A percentile compares a stretch with the other conserved stretches of the same genome.
These are phyloP conservation scores for Gaeumannomyces tritici DNA, from an alignment of 2,329 filamentous ascomycete species.

Conservation along the genomic window DNA sequence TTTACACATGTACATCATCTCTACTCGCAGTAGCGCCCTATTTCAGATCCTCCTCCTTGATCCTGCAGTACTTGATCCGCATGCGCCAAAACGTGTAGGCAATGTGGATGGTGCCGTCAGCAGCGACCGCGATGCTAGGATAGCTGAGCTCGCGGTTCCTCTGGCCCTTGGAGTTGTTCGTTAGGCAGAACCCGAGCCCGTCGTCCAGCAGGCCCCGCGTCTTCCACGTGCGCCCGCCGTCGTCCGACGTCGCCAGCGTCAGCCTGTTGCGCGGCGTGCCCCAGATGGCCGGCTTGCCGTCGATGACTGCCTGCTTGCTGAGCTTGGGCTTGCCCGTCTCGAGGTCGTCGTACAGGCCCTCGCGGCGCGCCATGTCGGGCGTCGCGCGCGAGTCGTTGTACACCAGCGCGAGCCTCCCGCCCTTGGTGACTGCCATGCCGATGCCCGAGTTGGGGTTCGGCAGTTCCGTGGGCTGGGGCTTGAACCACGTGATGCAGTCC, in stretches of 20 bases:
- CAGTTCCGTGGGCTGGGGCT: conserved; percentile 21
- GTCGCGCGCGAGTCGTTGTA: conserved; percentile 29
- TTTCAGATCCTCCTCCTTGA: neutral
- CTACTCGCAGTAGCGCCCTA: neutral
- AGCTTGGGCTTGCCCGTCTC: conserved; percentile 27
- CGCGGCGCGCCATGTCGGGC: conserved; percentile 20
- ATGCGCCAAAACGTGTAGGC: conserved; percentile 33
- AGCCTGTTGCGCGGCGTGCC: conserved; percentile 27
- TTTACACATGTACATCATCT: no score
- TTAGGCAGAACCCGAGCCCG: conserved; percentile 34
- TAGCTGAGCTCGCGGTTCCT: conserved; percentile 33
- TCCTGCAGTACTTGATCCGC: conserved; percentile 25
- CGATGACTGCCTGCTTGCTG: conserved; percentile 23
- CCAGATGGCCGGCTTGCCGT: conserved; percentile 31
- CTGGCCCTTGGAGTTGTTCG: conserved; percentile 30
- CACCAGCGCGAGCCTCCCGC: conserved; percentile 21
- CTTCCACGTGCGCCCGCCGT: conserved; percentile 26
- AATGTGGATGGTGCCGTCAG: conserved; percentile 20
- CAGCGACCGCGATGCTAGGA: conserved; percentile 25
- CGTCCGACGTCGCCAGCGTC: conserved; percentile 23
- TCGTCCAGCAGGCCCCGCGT: conserved; percentile 26
- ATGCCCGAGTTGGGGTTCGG: conserved; percentile 35
- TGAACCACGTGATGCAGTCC: conserved; percentile 27
- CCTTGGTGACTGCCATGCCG: conserved; percentile 25
- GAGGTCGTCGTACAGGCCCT: conserved; percentile 34